Base-by-base conservation (phyloP, 257 asterid genomes). In the Ocimum tenuiflorum region DNA sequence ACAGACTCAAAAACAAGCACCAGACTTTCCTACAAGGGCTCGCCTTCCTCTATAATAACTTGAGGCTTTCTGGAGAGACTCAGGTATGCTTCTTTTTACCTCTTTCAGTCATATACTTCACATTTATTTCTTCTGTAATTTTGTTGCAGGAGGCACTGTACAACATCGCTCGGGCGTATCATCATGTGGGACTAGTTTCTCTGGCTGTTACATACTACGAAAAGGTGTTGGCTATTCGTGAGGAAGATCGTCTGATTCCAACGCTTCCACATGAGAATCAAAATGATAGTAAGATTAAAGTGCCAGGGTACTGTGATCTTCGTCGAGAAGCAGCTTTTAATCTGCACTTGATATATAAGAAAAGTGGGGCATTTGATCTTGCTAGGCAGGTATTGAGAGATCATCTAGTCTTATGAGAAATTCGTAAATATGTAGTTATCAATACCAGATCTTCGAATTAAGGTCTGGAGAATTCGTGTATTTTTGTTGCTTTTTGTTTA, bases 271-370 rank as follows among this genome's bases (percentile, higher is more conserved):
- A 80, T 39, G 96, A 87, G 55, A 73, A 67, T 63, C 76, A 71
- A 43, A 88, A 79, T 68, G 56, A 38, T 0, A 31, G 22, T 13
- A 74, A 71, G 23, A 55, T 14, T 45, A 74, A 35, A 65, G 71
- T 51, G 56, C 62, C 87, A 1, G 96, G 96, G 22, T 85, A 82
- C 64, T 88, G 96, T 56, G 88, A 88, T 79, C 82, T 91, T 50
- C 89, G 83, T 54, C 67, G 94, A 51, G 96, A 91, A 76, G 96
- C 96, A 19, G 91, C 96, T 19, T 88, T 71, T 67, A 91, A 91
- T 74, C 79, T 91, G 77, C 97, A 86, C 78, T 54, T 88, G 72
- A 84, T 91, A 64, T 91, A 88, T 74, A 84, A 70, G 70, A 79
- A 45, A 45, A 86, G 95, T 77, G 97, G 96, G 48, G 95, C 97